Evolutionary conservation across 345 rosid species (phyloP), one percentile per base, ranked within the genome.

Genomic region (Eucalyptus erythrocorys): DNA sequence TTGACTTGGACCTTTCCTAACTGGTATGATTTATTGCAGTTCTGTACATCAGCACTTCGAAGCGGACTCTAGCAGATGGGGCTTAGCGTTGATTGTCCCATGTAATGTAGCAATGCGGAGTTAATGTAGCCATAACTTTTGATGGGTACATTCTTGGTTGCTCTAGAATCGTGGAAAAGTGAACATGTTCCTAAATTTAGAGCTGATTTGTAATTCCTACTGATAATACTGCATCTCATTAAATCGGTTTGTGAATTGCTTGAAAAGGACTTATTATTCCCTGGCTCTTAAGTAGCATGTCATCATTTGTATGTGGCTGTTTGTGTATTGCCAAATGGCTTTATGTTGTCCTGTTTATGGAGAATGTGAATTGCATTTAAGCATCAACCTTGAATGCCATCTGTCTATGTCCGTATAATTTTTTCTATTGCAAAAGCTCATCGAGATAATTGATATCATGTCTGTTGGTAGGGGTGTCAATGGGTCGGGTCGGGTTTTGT

Each of bases 1-100:
- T 64, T 88, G 47, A 42, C 88, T 32, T n/a, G n/a, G 26, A 24
- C 85, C 3, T 11, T 85, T 86, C 15, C 34, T 88, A 66, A 50
- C 64, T 85, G 47, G 32, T n/a, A 16, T n/a, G 30, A 21, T 47
- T 82, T 88, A 40, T 43, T 93, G 95, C 97, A 98, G 99, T 97
- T 91, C 96, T 98, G 50, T 98, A 97, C 89, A 98, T 98, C 89
- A 98, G 99, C 87, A 98, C 99, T 16, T 92, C 99, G 24, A 98
- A 95, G 93, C 91, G 93, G 93, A 92, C 98, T 85, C 89, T 95
- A 19, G 98, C 97, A 5, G 99, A 98, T 51, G 98, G 99, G 48
- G 96, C 96, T 13, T 95, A 94, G 89, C 71, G 24, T 42, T 11
- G 79, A 27, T 40, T 22, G 24, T 79, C 24, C 57, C 12, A 42